Base-by-base conservation (phyloP, 495 filamentous ascomycete genomes). In the Beverwykella pulmonaria region DNA sequence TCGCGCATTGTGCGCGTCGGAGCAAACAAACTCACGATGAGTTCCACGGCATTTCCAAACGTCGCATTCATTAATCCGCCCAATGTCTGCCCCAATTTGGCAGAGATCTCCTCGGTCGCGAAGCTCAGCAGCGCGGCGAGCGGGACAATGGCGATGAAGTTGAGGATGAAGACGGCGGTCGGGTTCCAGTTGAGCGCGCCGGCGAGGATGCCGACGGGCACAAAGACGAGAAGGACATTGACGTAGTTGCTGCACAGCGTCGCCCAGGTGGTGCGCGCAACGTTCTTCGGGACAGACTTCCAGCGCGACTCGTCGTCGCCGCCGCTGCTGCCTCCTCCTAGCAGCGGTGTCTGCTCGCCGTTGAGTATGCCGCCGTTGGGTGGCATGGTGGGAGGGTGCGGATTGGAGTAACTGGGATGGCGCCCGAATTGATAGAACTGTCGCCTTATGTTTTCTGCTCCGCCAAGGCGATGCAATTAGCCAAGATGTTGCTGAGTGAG, bases 31-130 rank as follows among this genome's bases (percentile, higher is more conserved):
- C 90, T 73, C 81, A 96, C 94, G 80, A 98, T 98, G 71, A 98
- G 78, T 73, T 98, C 94, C n/a, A 97, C 93, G 0, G 94, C 94
- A 82, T 98, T 98, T 44, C 94, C 94, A 79, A 96, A 97, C 7
- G 91, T 95, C 26, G 94, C 94, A 81, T 98, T 98, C 74, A 97
- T 84, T 69, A 98, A 78, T 0, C 94, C 94, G 44, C 94, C 94
- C 34, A 98, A 75, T 0, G 94, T 93, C 76, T 97, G 89, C 19
- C 94, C 94, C 62, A 97, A 82, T 53, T 89, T 88, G 12, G 83
- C 82, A 6, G 91, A 87, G 63, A 98, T 82, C 76, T 98, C 92
- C 79, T 97, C 94, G 0, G 94, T 98, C 47, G 94, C 94, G 77
- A 96, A 97, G 64, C 92, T 96, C 65, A 98, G 80, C 65, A 98